phyloP scores from a whole-genome alignment of 345 rosid genomes.

The Citrus trifoliata region DNA sequence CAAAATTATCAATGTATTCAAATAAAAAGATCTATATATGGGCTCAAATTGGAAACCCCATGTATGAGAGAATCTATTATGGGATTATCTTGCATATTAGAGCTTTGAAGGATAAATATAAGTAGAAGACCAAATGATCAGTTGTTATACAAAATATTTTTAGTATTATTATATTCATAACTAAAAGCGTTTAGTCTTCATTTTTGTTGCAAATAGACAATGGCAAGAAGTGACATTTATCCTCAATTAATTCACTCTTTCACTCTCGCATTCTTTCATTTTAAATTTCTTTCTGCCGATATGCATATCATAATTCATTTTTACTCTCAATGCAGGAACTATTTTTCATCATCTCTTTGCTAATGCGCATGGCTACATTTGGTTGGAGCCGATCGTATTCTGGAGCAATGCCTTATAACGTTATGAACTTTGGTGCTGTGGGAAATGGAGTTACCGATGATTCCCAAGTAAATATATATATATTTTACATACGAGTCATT shows the following conservation, averaged over 20 bases:
- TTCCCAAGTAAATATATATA: conserved; percentile 32
- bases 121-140: neutral
- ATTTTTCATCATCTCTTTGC: neutral
- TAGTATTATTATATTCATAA: no score
- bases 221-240: neutral
- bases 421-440: neutral
- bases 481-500: neutral
- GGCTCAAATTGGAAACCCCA: no score
- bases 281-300: no score
- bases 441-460: conserved; percentile 35
- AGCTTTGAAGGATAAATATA: neutral
- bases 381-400: neutral
- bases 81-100: no score
- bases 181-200: neutral
- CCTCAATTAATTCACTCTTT: neutral
- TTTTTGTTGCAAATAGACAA: neutral
- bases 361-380: neutral
- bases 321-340: neutral
- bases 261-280: neutral
- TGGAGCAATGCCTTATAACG: neutral
- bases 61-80: no score
- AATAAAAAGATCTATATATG: no score
- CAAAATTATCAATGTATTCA: no score
- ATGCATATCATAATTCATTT: no score
- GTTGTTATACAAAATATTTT: neutral